Percentiles rank a stretch among this genome's conserved stretches.
Conservation (phyloP, 805 yeast species). For the Kodamaea leandrae region DNA sequence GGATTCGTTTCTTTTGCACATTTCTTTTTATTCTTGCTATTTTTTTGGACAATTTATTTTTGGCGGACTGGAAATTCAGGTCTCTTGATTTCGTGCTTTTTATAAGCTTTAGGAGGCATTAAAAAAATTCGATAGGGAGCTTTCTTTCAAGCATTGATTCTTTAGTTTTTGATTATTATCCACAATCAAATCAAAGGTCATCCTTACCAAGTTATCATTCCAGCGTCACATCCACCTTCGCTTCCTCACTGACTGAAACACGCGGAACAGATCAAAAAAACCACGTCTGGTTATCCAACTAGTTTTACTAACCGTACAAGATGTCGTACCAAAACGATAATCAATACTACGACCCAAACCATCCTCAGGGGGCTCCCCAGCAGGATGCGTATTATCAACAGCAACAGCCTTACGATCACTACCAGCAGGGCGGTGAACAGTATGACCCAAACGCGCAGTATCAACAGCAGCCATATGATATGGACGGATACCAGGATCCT, state of each 20-base stretch:
- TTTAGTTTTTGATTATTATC: neutral
- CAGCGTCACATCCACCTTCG: neutral
- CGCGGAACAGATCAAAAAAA: neutral
- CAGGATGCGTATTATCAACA: constrained; percentile 21
- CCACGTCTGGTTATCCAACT: too few relatives aligned
- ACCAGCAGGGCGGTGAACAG: constrained; percentile 45
- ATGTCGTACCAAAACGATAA: constrained; percentile 62
- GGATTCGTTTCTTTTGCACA: constrained; percentile 4
- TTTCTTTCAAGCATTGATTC: constrained; percentile 1
- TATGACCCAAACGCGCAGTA: constrained; percentile 46
- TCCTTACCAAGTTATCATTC: neutral
- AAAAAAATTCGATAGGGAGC: constrained; percentile 1
- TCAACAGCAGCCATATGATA: constrained; percentile 50
- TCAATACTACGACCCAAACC: constrained; percentile 39
- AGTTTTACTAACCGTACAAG: constrained; percentile 20
- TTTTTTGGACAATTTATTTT: constrained; percentile 3
- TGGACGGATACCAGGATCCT: constrained; percentile 47
- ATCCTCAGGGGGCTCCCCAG: constrained; percentile 26
- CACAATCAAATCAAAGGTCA: neutral
- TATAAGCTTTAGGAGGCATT: neutral
- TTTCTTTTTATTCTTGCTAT: constrained; percentile 5
- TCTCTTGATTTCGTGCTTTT: constrained; percentile 3
- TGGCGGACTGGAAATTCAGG: constrained; percentile 1
- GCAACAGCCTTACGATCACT: constrained; percentile 38
- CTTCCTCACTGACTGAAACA: neutral